A percentile compares a stretch with the other conserved stretches of the same genome.
These are phyloP conservation scores for Podospora pseudoanserina DNA, from an alignment of 495 filamentous ascomycete genomes.

Conservation along the genomic window DNA sequence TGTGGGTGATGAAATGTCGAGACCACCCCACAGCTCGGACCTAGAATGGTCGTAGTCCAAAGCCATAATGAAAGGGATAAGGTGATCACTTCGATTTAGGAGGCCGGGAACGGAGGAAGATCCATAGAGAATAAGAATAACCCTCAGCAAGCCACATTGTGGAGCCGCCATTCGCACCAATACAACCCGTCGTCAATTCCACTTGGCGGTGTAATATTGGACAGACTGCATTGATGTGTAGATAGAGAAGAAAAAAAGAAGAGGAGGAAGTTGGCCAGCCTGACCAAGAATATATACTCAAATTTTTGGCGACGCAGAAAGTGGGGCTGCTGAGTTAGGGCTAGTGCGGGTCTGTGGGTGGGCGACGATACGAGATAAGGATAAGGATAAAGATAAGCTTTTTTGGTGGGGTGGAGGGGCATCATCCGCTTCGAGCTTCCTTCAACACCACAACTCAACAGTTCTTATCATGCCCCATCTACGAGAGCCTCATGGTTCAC, in stretches of 20 bases:
- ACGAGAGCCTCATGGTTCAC: too few relatives aligned
- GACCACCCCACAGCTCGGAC: constrained; percentile 27
- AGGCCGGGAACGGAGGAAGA: constrained; percentile 33
- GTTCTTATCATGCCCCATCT: too few relatives aligned
- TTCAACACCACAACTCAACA: background rate
- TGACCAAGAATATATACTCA: constrained; percentile 1
- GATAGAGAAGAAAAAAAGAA: constrained; percentile 16
- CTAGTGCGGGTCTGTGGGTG: background rate
- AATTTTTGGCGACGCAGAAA: background rate
- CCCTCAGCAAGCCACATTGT: constrained; percentile 31
- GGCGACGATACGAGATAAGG: background rate
- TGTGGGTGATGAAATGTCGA: constrained; percentile 19
- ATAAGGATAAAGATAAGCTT: background rate
- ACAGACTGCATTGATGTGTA: constrained; percentile 7
- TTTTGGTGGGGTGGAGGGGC: background rate
- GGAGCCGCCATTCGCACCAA: constrained; percentile 25
- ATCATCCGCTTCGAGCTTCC: background rate
- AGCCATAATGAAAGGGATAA: constrained; percentile 20
- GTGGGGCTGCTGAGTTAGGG: constrained; percentile 4
- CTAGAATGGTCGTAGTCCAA: constrained; percentile 13
- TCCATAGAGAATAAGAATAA: constrained; percentile 25
- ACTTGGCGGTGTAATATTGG: constrained; percentile 27
- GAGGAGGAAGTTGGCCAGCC: background rate
- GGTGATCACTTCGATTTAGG: constrained; percentile 23
- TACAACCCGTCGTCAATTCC: constrained; percentile 13